Percentiles rank a stretch among this genome's conserved stretches.
Conservation (phyloP, 305 asterid species). For the Caryopteris hybrid region DNA sequence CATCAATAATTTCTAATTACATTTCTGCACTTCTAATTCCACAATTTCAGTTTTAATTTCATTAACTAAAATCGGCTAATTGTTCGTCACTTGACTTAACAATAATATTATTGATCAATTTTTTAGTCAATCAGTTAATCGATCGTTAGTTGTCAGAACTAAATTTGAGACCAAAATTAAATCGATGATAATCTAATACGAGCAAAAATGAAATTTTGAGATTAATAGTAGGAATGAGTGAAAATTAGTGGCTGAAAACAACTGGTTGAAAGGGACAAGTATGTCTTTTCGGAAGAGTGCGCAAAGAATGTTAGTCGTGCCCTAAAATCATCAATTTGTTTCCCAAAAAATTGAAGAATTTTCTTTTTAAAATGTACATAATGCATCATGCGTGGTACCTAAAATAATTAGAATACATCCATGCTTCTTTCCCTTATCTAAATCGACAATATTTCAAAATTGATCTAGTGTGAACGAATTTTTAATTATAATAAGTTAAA, state of each 20-base stretch:
- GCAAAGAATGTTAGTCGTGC: slow-evolving; percentile 51
- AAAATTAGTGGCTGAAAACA: slow-evolving; percentile 16
- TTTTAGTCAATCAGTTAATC: no score
- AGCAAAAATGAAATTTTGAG: not conserved
- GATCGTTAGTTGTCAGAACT: no score
- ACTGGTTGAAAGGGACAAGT: slow-evolving; percentile 29
- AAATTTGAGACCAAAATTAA: no score
- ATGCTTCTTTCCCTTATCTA: not conserved
- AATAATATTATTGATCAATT: no score
- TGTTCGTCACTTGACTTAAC: no score
- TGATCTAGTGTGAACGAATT: not conserved
- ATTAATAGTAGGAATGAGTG: slow-evolving; percentile 4
- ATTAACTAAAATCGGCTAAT: no score
- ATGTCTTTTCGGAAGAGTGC: slow-evolving; percentile 29
- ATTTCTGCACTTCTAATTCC: no score
- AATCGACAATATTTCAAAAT: not conserved
- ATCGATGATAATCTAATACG: no score
- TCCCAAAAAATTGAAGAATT: not conserved
- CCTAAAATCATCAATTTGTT: slow-evolving; percentile 46
- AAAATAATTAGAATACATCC: slow-evolving; percentile 35
- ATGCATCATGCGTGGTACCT: slow-evolving; percentile 52
- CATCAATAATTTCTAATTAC: no score
- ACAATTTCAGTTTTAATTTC: no score
- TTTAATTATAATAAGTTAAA: no score
- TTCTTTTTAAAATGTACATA: not conserved